Base-by-base conservation (phyloP, 164 flowering plant species). In the Annona cherimola region DNA sequence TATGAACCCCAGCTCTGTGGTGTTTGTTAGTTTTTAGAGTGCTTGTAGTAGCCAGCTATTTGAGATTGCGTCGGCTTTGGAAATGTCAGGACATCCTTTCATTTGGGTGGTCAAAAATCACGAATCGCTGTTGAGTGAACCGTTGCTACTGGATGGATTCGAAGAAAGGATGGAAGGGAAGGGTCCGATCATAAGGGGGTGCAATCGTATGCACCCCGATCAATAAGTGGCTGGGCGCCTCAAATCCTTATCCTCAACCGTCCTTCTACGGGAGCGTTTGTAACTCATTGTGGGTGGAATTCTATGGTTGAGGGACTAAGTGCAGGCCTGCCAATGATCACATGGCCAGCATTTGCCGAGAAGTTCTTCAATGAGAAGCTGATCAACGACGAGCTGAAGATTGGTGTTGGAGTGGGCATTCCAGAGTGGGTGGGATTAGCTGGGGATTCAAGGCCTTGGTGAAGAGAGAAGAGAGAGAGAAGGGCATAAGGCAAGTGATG, bases 211-310 rank as follows among this genome's bases (percentile, higher is more conserved):
- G 35, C 35, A 26, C 35, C 35, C 35, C 35, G 35, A 26, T 26
- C 35, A 0, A 59, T 69, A 14, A 64, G 67, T 2, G 82, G 70
- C 0, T 90, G 95, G 92, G 90, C 92, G 0, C 95, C 92, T 0
- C 92, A 90, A 62, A 77, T 85, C 4, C 69, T 83, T n/a, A 87
- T 90, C 3, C 76, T 90, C 42, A 76, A 84, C 0, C 90, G 86
- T 71, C 79, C 73, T 0, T 72, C 90, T 1, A 64, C 84, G 0
- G 82, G 89, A 68, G 91, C 86, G 42, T 86, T 89, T 67, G 62
- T 89, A 61, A 89, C 88, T 0, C 94, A 88, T 61, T 87, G 88
- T 40, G 89, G 91, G 0, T 89, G 94, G 94, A 90, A 90, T 76
- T 90, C 92, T 1, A 77, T 88, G 0, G 42, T 84, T 16, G 95